Evolutionary conservation across 495 filamentous ascomycete species (phyloP).

Genomic region (Aspergillus ostianus): DNA sequence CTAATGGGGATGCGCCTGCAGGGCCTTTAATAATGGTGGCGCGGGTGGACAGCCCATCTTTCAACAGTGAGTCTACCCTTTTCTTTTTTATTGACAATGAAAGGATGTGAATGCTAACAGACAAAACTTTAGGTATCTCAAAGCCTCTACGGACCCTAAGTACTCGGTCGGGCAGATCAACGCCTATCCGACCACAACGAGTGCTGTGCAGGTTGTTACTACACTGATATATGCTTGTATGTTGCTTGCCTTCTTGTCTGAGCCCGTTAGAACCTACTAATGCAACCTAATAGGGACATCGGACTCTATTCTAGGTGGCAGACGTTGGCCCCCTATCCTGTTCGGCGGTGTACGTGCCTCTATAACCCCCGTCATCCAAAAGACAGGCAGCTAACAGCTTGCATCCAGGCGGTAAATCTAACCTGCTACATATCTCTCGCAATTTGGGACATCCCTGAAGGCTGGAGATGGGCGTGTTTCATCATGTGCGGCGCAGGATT

Average conservation of each 20-base stretch:
- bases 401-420: slow-evolving; percentile 35
- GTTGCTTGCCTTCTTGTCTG: not conserved
- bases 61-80: slow-evolving; percentile 30
- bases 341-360: slow-evolving; percentile 46
- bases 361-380: too few relatives aligned
- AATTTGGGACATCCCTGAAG: slow-evolving; percentile 46
- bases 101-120: not conserved
- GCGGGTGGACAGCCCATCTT: slow-evolving; percentile 35
- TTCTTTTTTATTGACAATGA: not conserved
- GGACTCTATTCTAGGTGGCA: slow-evolving; percentile 52
- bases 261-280: slow-evolving; percentile 13
- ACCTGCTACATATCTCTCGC: slow-evolving; percentile 38
- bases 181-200: slow-evolving; percentile 45
- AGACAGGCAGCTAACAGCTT: slow-evolving; percentile 8
- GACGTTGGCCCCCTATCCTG: slow-evolving; percentile 54
- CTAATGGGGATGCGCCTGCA: slow-evolving; percentile 7
- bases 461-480: slow-evolving; percentile 46
- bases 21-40: slow-evolving; percentile 39
- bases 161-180: slow-evolving; percentile 44
- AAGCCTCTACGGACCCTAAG: slow-evolving; percentile 34
- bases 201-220: slow-evolving; percentile 47
- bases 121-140: slow-evolving; percentile 29
- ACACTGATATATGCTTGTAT: slow-evolving; percentile 46
- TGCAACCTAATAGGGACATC: slow-evolving; percentile 31
- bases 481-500: slow-evolving; percentile 37